Base-by-base conservation (phyloP, 129 eudicot species). In the carrot (Daucus carota) region DNA sequence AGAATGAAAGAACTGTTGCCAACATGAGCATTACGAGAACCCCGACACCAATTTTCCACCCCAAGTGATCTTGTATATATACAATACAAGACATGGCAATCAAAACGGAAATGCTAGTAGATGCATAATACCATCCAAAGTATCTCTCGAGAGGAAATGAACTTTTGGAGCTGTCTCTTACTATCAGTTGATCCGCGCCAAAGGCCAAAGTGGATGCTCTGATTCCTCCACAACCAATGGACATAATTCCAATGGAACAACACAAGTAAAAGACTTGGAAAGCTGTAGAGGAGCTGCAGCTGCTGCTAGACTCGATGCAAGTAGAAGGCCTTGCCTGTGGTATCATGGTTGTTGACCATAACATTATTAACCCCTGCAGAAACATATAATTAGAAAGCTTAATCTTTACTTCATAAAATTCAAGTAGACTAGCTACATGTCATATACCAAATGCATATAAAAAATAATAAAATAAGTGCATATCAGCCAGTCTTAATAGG, bases 311-410 rank as follows among this genome's bases (percentile, higher is more conserved):
- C 59, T 73, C 73, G 15, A 60, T 40, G 29, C 87, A 86, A 12
- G 72, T 74, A 16, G 85, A 71, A 13, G 90, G 90, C 74, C 76
- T 74, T 75, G 80, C 80, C 41, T 75, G 80, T 6, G 86, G 86
- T 41, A 77, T 50, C 54, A 82, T 44, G 0, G 86, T 38, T 41
- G 89, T 85, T 67, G 73, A 72, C 84, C 86, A 59, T 10, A 85
- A 63, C 40, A 79, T 79, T 60, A 70, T 44, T 80, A 80, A 59
- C 31, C 89, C 89, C 86, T 59, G n/a, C n/a, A n/a, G 66, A 59
- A 52, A 59, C 40, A 5, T 36, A 36, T 50, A 18, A 5, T 50
- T 50, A 50, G 1, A 18, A 18, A 50, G 16, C 59, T 50, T 50
- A 50, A 36, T 3, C 26, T 50, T 50, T 11, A 50, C n/a, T 40